phyloP scores from a whole-genome alignment of 129 eudicot species.

The Artemisia annua region DNA sequence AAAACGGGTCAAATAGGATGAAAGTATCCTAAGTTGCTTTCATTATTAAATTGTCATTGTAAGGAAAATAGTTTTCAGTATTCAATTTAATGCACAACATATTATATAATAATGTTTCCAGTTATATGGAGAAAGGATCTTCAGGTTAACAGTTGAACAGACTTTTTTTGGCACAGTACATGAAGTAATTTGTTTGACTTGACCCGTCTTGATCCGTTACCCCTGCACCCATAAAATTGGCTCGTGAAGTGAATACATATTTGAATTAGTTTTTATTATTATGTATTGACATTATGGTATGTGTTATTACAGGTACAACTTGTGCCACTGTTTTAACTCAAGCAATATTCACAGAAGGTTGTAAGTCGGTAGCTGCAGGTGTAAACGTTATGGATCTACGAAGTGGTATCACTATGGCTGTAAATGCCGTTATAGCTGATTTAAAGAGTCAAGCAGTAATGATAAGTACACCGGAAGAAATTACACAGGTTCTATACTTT shows the following conservation, averaged over 20 bases:
- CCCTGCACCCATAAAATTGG: neutral
- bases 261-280: neutral
- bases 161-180: too few species aligned
- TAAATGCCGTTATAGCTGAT: conserved; percentile 73
- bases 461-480: conserved; percentile 94
- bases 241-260: neutral
- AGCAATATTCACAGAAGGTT: conserved; percentile 88
- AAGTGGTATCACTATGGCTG: conserved; percentile 77
- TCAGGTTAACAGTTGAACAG: too few species aligned
- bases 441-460: conserved; percentile 77
- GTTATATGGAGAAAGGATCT: too few species aligned
- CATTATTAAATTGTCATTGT: too few species aligned
- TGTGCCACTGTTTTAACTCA: conserved; percentile 98
- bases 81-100: too few species aligned
- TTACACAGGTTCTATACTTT: conserved; percentile 70
- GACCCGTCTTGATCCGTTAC: too few species aligned
- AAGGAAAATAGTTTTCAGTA: too few species aligned
- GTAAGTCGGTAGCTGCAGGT: conserved; percentile 85
- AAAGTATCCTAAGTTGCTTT: too few species aligned
- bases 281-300: conserved; percentile 6
- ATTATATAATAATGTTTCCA: too few species aligned
- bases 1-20: too few species aligned
- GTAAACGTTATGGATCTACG: conserved; percentile 96
- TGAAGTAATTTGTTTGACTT: neutral
- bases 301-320: conserved; percentile 76